These are phyloP conservation scores for Candida corydali DNA, from an alignment of 805 yeast species.

Conservation along the genomic window DNA sequence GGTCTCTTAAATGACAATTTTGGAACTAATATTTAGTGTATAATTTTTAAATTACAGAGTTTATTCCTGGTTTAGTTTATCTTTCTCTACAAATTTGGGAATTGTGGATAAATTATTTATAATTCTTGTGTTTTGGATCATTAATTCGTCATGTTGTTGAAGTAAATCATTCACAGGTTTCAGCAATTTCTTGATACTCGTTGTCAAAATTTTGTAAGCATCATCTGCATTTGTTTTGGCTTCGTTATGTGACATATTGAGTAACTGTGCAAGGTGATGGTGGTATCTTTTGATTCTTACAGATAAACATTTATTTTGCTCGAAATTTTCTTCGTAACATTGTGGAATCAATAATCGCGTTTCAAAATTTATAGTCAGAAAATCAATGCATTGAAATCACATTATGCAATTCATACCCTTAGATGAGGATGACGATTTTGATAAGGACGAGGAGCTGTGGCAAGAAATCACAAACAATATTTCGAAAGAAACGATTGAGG, in stretches of 20 bases:
- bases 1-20: constrained; percentile 57
- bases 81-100: neutral
- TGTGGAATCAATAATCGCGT: too few relatives aligned
- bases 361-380: too few relatives aligned
- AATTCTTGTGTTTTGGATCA: constrained; percentile 22
- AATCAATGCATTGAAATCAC: neutral
- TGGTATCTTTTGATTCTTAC: too few relatives aligned
- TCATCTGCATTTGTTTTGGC: neutral
- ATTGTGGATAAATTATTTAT: constrained; percentile 19
- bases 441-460: constrained; percentile 1
- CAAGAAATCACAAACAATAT: neutral
- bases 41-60: neutral
- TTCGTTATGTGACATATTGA: too few relatives aligned
- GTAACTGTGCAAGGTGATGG: too few relatives aligned
- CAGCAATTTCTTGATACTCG: constrained; percentile 18
- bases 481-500: too few relatives aligned
- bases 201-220: constrained; percentile 22
- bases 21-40: constrained; percentile 20
- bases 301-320: too few relatives aligned
- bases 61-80: constrained; percentile 1
- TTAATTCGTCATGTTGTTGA: constrained; percentile 24
- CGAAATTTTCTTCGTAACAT: too few relatives aligned
- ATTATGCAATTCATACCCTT: neutral
- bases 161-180: constrained; percentile 24
- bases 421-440: constrained; percentile 1